Percentiles rank a stretch among this genome's conserved stretches.
phyloP scores from a whole-genome alignment of 768 basidiomycete species.

The Tylopilus sp. region DNA sequence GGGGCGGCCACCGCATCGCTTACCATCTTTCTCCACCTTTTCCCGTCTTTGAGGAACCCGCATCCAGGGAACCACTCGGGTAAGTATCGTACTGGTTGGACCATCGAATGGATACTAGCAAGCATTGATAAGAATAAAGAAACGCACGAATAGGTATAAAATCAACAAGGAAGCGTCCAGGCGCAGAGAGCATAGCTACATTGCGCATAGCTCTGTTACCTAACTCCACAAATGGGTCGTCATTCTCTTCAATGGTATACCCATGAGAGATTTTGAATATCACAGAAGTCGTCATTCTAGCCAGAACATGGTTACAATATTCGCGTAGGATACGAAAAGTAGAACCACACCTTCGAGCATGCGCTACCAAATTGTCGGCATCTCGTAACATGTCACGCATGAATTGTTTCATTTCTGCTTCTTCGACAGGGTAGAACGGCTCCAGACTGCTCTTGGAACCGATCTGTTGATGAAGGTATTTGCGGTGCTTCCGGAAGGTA shows the following conservation, averaged over 20 bases:
- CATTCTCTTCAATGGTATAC: slow-evolving; percentile 25
- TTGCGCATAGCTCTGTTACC: slow-evolving; percentile 23
- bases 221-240: slow-evolving; percentile 33
- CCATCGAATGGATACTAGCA: neutral
- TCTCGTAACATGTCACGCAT: neutral
- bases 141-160: slow-evolving; percentile 5
- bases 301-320: neutral
- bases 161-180: slow-evolving; percentile 10
- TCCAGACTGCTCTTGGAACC: slow-evolving; percentile 3
- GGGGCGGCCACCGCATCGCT: slow-evolving; percentile 4
- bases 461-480: slow-evolving; percentile 5
- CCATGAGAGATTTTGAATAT: slow-evolving; percentile 37
- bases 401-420: slow-evolving; percentile 5
- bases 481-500: slow-evolving; percentile 5
- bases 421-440: slow-evolving; percentile 3
- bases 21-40: slow-evolving; percentile 1
- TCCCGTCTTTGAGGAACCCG: slow-evolving; percentile 9
- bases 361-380: slow-evolving; percentile 1
- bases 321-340: neutral
- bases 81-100: slow-evolving; percentile 8
- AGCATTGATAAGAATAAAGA: neutral
- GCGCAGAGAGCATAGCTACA: slow-evolving; percentile 3
- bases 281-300: slow-evolving; percentile 13
- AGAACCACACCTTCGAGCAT: slow-evolving; percentile 5
- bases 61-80: slow-evolving; percentile 20